Percentiles rank a stretch among this genome's conserved stretches.
Evolutionary conservation across 169 alveolate genomes (phyloP).

Genomic region (Cryptosporidium viatorum): DNA sequence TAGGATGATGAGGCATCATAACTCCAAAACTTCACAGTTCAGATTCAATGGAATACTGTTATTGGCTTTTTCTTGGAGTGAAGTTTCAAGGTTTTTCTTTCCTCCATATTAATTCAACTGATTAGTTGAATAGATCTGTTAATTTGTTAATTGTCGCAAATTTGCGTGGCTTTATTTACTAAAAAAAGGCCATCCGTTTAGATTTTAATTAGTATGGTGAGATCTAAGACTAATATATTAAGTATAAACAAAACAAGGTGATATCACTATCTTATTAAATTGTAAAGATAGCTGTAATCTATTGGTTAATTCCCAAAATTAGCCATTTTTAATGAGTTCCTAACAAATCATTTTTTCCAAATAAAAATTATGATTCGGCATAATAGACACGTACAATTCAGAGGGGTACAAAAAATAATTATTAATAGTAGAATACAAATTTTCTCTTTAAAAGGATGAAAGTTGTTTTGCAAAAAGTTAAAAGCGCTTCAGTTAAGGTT

Average conservation of each 20-base stretch:
- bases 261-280: no score
- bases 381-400: neutral
- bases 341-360: neutral
- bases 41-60: constrained; percentile 40
- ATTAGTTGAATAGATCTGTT: neutral
- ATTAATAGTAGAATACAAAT: neutral
- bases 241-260: no score
- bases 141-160: neutral
- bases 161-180: neutral
- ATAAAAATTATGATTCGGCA: neutral
- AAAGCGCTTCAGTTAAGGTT: constrained; percentile 84
- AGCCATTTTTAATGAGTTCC: no score
- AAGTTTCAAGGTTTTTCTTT: constrained; percentile 31
- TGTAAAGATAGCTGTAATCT: no score
- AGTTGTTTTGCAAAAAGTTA: constrained; percentile 88
- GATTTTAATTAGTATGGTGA: neutral
- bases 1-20: constrained; percentile 22
- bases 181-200: neutral
- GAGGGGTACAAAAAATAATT: neutral
- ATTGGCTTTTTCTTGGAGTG: constrained; percentile 55
- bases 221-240: neutral
- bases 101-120: neutral
- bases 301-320: neutral
- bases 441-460: constrained; percentile 80
- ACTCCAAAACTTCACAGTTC: constrained; percentile 45